phyloP scores from a whole-genome alignment of 208 protist species.

The Leishmania tropica region DNA sequence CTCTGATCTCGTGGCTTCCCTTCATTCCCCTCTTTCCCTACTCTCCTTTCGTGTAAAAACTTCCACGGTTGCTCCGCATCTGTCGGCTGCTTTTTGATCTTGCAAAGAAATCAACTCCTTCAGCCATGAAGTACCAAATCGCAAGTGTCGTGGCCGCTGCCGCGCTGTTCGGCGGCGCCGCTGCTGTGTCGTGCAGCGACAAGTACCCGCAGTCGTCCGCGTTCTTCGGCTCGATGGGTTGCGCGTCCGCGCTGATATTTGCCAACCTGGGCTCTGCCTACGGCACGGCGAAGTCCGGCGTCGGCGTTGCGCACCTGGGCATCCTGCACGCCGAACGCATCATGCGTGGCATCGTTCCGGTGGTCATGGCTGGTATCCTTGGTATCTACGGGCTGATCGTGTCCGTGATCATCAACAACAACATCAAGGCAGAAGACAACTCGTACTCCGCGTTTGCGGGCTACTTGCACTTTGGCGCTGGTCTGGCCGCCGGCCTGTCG shows the following conservation, averaged over 20 bases:
- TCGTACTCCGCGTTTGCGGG: slow-evolving; percentile 76
- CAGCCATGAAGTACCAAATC: slow-evolving; percentile 26
- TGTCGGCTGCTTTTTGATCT: slow-evolving; percentile 9
- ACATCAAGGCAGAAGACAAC: slow-evolving; percentile 73
- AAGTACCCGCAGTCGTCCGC: slow-evolving; percentile 87
- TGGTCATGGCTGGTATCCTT: slow-evolving; percentile 97
- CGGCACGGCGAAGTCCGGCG: slow-evolving; percentile 98
- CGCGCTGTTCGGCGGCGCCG: slow-evolving; percentile 31
- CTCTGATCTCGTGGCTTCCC: background rate
- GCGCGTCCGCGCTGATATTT: slow-evolving; percentile 88
- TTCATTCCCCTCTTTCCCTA: background rate
- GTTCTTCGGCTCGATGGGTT: slow-evolving; percentile 98
- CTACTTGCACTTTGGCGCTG: slow-evolving; percentile 88
- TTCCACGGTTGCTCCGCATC: background rate
- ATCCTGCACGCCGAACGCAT: slow-evolving; percentile 95
- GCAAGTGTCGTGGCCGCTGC: slow-evolving; percentile 23
- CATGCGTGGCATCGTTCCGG: slow-evolving; percentile 94
- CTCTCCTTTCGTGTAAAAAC: background rate
- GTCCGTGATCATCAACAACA: slow-evolving; percentile 97
- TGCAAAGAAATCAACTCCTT: slow-evolving; percentile 1
- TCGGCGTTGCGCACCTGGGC: slow-evolving; percentile 97
- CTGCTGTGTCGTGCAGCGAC: slow-evolving; percentile 61
- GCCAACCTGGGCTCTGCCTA: slow-evolving; percentile 98
- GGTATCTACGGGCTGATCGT: slow-evolving; percentile 99
- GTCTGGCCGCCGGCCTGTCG: slow-evolving; percentile 94